Base-by-base conservation (phyloP, 129 eudicot genomes). In the Tagetes patula region DNA sequence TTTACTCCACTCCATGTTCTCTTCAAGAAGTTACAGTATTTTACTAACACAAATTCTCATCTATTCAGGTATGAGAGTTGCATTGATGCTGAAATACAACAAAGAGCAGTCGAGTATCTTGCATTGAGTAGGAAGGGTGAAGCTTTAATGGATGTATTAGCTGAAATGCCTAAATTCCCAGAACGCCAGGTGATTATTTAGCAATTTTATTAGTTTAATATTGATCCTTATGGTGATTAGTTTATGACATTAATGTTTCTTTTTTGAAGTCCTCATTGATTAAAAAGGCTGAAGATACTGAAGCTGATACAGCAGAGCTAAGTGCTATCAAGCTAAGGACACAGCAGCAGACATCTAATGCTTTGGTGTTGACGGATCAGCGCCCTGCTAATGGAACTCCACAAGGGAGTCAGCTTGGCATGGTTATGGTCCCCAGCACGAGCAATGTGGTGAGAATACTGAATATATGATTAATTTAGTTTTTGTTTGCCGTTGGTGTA, bases 111-210 rank as follows among this genome's bases (percentile, higher is more conserved):
- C 11, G 99, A 95, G 80, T 95, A 95, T 82, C 78, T 83, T 61
- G 91, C 92, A 40, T 83, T 95, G 85, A 95, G 97, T 77, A 86
- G 80, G 80, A 95, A 90, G 81, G 99, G 99, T 84, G 91, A 82
- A 75, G 89, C 91, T 76, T 73, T 90, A 73, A 79, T 82, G 89
- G 99, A 95, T 80, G 82, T 95, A 82, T 80, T 95, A 84, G 96
- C 99, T 69, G 99, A 95, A 85, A 95, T 95, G 99, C 99, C 99
- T 30, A 95, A 90, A 77, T 95, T 95, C 70, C 99, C 99, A 54
- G 99, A 95, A 63, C 88, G 99, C 31, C 89, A 95, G 97, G 99
- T 90, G 30, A 36, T 13, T 61, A 12, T 61, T 1, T 61, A 36
- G 1, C 37, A 61, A 5, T 3, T 36, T 61, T 36, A 61, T 1